A percentile compares a stretch with the other conserved stretches of the same genome.
phyloP scores from a whole-genome alignment of 441 rosid genomes.

The Syzygium malaccense region DNA sequence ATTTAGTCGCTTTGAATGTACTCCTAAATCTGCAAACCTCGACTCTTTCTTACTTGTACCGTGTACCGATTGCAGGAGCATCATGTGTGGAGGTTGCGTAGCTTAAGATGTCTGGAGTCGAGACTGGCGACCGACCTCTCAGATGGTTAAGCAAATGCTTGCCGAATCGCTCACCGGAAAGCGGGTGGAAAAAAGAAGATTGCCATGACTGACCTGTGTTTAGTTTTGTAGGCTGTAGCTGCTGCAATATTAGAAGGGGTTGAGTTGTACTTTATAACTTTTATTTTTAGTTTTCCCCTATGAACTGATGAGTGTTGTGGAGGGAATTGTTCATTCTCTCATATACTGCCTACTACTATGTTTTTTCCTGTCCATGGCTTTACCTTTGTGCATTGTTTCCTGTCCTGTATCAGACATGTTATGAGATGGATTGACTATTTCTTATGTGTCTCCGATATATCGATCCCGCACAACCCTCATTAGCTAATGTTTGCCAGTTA shows the following conservation, averaged over 20 bases:
- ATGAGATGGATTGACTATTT: neutral
- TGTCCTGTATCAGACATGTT: neutral
- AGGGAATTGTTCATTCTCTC: slow-evolving; percentile 46
- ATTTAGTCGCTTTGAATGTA: accelerated
- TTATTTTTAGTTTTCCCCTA: neutral
- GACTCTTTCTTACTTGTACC: neutral
- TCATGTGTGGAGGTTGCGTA: slow-evolving; percentile 81
- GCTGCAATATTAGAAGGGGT: slow-evolving; percentile 3
- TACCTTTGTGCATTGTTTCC: neutral
- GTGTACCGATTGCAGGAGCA: slow-evolving; percentile 36
- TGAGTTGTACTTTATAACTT: neutral
- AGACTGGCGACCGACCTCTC: neutral
- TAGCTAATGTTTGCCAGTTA: neutral
- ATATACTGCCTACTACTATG: neutral
- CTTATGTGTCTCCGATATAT: neutral
- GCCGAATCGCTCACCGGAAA: neutral
- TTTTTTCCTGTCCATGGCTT: slow-evolving; percentile 11
- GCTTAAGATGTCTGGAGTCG: slow-evolving; percentile 21
- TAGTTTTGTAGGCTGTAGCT: slow-evolving; percentile 12
- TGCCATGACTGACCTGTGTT: neutral
- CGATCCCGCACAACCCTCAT: neutral
- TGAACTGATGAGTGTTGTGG: slow-evolving; percentile 7
- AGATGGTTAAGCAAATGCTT: neutral
- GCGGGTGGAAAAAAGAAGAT: neutral
- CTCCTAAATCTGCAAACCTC: neutral